Base-by-base conservation (phyloP, 257 asterid genomes). In the Salvia splendens region DNA sequence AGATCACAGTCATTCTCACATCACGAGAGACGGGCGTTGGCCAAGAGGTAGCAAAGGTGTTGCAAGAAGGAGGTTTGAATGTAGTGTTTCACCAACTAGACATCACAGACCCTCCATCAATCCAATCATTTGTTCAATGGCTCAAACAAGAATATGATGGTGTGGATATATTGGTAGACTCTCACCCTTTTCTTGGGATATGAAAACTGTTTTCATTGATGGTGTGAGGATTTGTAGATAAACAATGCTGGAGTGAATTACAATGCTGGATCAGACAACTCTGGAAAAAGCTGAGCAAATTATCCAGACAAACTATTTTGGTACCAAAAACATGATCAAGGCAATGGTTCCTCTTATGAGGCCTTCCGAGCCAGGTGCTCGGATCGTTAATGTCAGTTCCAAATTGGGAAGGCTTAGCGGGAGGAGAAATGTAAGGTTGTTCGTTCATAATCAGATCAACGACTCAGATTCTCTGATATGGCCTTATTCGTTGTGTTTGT, bases 211-310 rank as follows among this genome's bases (percentile, higher is more conserved):
- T n/a, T n/a, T 8, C 46, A 20, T 51, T 81, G 75, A 70, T 52
- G 50, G 24, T 72, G 36, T 41, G 71, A 61, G 73, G 46, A 52
- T 47, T 49, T 77, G 38, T 68, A 93, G 99, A 81, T 93, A 61
- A 93, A 93, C 82, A 93, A 93, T 83, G 99, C 99, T n/a, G 99
- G 99, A 72, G 88, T 88, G 59, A 93, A 90, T 78, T 88, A 63
- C 89, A 91, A 91, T 74, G 61, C 81, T 12, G 98, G 97, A 53
- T 58, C 95, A 28, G 91, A 86, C 5, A 93, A 90, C 75, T 80
- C 89, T 0, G 70, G 95, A 90, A 75, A 60, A 32, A 74, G 92
- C 96, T 28, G 95, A 91, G 47, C 68, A 81, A 58, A 95, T 84
- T 40, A 83, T 93, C 28, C 70, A 5, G 35, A 93, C 99, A 61